Evolutionary conservation across 2,329 filamentous ascomycete genomes (phyloP), one percentile per base, ranked within the genome.

Genomic region (Tricladium varicosporioides): DNA sequence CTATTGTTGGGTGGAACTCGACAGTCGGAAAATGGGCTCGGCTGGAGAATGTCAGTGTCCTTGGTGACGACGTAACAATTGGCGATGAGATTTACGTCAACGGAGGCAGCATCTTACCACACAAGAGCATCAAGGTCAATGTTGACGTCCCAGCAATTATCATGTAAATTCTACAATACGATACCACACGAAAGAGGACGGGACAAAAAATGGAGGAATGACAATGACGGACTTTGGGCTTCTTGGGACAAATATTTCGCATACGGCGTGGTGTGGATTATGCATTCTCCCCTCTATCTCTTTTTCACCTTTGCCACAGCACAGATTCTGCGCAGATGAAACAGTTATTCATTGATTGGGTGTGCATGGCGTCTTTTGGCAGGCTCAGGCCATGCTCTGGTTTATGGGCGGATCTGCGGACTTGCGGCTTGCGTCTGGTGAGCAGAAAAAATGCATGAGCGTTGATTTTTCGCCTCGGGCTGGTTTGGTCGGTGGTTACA

Each of bases 61-160:
- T 99, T 16, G 94, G 93, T 65, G 94, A 99, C 77, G 93, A 99
- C 72, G 93, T 99, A 53, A 96, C 91, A 58, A 96, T 99, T 72
- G 93, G 92, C 51, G 93, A 99, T 71, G 93, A 99, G 78, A 92
- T 99, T 67, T 97, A 97, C 76, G 94, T 97, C 75, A 99, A 99
- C 75, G 93, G 93, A 69, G 92, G 92, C 70, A 95, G 90, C 68
- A 88, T 99, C 61, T 80, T 99, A 63, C 93, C 93, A 5, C 93
- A 99, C 80, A 99, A 99, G 88, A 94, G 88, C 74, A 97, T 99
- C 83, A 97, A 97, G 84, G 85, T 88, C 70, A 99, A 99, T 75
- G 91, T 99, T 69, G 94, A 99, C 75, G 84, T 83, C 27, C 84
- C 84, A 19, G 83, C 84, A 60, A 86, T 87, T 64, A 87, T 87